Evolutionary conservation across 148 eudicot species (phyloP).

Genomic region (Chenopodium formosanum): DNA sequence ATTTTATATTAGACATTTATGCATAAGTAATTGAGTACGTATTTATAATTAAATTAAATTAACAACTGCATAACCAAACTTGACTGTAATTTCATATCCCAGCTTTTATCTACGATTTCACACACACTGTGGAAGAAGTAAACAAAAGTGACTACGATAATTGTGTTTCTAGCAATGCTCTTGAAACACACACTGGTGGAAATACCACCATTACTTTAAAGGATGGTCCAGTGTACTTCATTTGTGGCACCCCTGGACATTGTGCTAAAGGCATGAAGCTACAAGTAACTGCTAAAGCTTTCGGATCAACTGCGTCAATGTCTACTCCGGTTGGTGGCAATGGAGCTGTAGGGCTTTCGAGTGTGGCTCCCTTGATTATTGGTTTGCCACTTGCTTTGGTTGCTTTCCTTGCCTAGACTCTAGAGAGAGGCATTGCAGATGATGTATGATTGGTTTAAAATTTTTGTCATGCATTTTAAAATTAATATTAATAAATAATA

Average conservation of each 20-base stretch:
- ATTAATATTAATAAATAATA: too few relatives aligned
- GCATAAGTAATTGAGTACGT: too few relatives aligned
- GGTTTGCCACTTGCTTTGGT: conserved; percentile 24
- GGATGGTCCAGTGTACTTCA: conserved; percentile 29
- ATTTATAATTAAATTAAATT: too few relatives aligned
- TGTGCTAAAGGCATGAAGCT: conserved; percentile 29
- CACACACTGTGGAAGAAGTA: conserved; percentile 27
- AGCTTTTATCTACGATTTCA: conserved; percentile 26
- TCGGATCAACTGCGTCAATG: neutral
- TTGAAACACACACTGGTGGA: neutral
- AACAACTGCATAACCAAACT: too few relatives aligned
- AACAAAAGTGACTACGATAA: conserved; percentile 23
- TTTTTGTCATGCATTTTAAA: too few relatives aligned
- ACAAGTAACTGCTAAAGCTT: conserved; percentile 23
- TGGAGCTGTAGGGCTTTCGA: conserved; percentile 12
- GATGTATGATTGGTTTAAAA: neutral
- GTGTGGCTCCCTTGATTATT: neutral
- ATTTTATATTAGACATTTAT: too few relatives aligned
- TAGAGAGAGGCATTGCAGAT: conserved; percentile 37
- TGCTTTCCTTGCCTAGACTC: conserved; percentile 21
- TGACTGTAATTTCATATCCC: neutral
- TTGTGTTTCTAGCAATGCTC: conserved; percentile 17
- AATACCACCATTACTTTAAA: conserved; percentile 24
- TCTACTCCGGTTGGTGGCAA: conserved; percentile 10
- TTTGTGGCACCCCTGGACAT: conserved; percentile 30